Percentiles rank a stretch among this genome's conserved stretches.
phyloP scores from a whole-genome alignment of 106 monocot genomes.

The Acorus calamus region DNA sequence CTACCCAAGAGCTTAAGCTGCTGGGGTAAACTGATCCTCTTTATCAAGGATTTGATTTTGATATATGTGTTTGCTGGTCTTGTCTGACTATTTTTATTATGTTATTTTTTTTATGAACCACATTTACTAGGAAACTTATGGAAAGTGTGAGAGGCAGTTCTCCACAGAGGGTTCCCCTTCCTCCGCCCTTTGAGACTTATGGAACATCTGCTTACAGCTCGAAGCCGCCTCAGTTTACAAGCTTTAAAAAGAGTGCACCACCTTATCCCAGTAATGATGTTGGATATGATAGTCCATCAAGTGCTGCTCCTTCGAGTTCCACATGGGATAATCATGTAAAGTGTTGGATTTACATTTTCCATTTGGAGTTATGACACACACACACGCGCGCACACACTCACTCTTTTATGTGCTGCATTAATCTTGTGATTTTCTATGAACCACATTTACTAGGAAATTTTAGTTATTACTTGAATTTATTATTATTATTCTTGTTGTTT shows the following conservation, averaged over 20 bases:
- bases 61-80: background rate
- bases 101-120: background rate
- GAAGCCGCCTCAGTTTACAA: slow-evolving; percentile 19
- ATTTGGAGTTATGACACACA: background rate
- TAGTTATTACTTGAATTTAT: too few relatives aligned
- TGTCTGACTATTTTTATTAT: background rate
- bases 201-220: slow-evolving; percentile 15
- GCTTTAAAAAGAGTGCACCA: slow-evolving; percentile 25
- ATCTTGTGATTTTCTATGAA: too few relatives aligned
- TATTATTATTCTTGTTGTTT: too few relatives aligned
- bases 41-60: background rate
- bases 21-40: slow-evolving; percentile 45
- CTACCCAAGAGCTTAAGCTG: slow-evolving; percentile 66
- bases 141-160: slow-evolving; percentile 21
- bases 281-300: slow-evolving; percentile 2
- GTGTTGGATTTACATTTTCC: background rate
- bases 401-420: too few relatives aligned
- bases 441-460: too few relatives aligned
- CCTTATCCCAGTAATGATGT: slow-evolving; percentile 22
- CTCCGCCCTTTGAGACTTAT: slow-evolving; percentile 39
- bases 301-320: slow-evolving; percentile 22
- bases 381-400: too few relatives aligned
- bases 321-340: slow-evolving; percentile 42
- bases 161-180: slow-evolving; percentile 67
- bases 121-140: too few relatives aligned